Conservation (phyloP, 2,329 filamentous ascomycete species). For the Helicocarpus griseus region DNA sequence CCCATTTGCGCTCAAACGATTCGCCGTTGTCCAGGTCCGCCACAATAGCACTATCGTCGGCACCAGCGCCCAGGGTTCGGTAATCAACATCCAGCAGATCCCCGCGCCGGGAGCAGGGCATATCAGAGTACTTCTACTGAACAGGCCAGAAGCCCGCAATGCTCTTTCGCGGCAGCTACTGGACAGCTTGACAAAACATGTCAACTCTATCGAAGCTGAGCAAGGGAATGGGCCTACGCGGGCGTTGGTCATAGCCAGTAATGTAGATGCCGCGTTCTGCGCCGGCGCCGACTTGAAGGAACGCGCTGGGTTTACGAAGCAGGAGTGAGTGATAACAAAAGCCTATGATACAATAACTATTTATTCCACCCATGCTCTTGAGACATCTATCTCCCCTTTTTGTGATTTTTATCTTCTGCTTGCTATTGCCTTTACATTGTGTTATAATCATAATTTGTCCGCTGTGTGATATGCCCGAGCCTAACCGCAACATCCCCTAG, state of each 20-base stretch:
- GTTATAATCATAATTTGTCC: neutral
- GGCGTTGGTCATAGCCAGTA: constrained; percentile 74
- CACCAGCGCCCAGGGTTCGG: constrained; percentile 24
- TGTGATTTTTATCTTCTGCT: neutral
- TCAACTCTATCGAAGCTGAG: constrained; percentile 60
- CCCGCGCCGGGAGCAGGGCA: constrained; percentile 70
- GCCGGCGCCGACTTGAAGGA: constrained; percentile 93
- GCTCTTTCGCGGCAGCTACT: constrained; percentile 78
- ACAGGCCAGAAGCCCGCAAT: constrained; percentile 76
- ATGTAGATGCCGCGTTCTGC: constrained; percentile 81
- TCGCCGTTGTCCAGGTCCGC: constrained; percentile 16
- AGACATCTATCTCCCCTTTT: too few species aligned
- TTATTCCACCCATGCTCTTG: too few species aligned
- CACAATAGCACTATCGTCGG: constrained; percentile 24
- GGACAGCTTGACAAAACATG: constrained; percentile 57
- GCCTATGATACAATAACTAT: too few species aligned
- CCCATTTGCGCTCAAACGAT: constrained; percentile 16
- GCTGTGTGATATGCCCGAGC: neutral
- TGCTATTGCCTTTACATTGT: neutral
- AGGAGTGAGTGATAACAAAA: constrained; percentile 76
- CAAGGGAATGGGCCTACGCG: constrained; percentile 54
- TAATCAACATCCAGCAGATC: constrained; percentile 61
- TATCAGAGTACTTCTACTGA: constrained; percentile 81
- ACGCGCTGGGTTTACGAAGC: constrained; percentile 60
- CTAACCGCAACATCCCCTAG: constrained; percentile 36